Conservation (phyloP, 2,329 filamentous ascomycete genomes). For the Arthrocladium fulminans region DNA sequence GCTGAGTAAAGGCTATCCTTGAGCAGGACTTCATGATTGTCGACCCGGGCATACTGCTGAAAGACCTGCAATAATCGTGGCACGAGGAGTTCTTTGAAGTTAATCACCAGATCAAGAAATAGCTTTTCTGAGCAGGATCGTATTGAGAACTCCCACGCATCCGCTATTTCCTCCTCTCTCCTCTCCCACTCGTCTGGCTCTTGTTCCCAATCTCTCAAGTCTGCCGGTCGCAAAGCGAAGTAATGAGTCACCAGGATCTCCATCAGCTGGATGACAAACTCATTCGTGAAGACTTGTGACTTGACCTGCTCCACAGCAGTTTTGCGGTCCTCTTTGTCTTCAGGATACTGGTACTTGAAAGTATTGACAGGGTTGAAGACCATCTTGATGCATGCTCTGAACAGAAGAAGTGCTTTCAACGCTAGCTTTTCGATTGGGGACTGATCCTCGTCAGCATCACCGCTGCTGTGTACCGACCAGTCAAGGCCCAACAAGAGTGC, state of each 20-base stretch:
- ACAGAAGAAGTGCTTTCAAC: conserved; percentile 70
- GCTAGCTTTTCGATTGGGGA: conserved; percentile 68
- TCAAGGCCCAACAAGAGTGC: conserved; percentile 18
- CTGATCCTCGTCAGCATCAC: conserved; percentile 38
- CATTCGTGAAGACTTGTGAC: conserved; percentile 62
- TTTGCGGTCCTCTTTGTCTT: conserved; percentile 67
- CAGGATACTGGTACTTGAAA: conserved; percentile 70
- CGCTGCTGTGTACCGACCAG: conserved; percentile 37
- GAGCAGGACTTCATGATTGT: conserved; percentile 62
- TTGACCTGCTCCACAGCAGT: conserved; percentile 62
- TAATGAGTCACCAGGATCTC: conserved; percentile 78
- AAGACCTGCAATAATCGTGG: conserved; percentile 77
- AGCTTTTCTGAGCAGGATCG: conserved; percentile 88
- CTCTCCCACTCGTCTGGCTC: conserved; percentile 95
- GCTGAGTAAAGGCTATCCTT: conserved; percentile 95
- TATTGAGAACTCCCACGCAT: conserved; percentile 86
- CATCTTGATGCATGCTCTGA: conserved; percentile 77
- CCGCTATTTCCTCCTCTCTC: conserved; percentile 72
- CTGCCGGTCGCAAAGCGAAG: conserved; percentile 75
- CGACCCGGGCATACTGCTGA: conserved; percentile 59
- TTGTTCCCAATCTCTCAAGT: conserved; percentile 86
- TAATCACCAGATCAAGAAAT: conserved; percentile 80
- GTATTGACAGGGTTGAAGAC: conserved; percentile 70
- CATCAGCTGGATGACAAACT: conserved; percentile 71
- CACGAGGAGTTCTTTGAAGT: conserved; percentile 75